Evolutionary conservation across 2,329 filamentous ascomycete species (phyloP), one percentile per base, ranked within the genome.

Genomic region (Colletotrichum higginsianum): DNA sequence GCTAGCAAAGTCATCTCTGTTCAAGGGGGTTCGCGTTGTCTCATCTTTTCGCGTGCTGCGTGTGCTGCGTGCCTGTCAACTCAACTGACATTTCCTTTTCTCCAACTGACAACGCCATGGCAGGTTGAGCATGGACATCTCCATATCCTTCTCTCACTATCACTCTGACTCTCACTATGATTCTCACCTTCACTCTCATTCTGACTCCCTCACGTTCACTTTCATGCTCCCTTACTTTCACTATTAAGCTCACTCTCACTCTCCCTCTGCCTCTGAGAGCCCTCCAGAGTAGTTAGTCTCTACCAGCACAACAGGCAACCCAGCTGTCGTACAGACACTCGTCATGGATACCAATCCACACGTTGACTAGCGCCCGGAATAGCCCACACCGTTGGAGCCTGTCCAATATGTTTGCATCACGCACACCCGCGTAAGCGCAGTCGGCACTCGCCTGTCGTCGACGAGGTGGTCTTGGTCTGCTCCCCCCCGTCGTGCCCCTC

Each of bases 361-460:
- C 15, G 21, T 35, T 18, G 8, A 16, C 40, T 21, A 52, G 60
- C 35, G 21, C 35, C 46, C 26, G 46, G 15, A 26, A 30, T 49
- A 44, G 9, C 35, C 49, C 38, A 62, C 61, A 47, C 9, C 6
- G 7, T 44, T 40, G 30, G 26, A 26, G n/a, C 21, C 16, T 52
- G 35, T 53, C 49, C 49, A 46, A 35, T 46, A 53, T 55, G 46
- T 61, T 49, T 18, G 18, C 12, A 53, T 44, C 50, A 52, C 55
- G 49, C 65, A 30, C 58, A 38, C 56, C 46, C 30, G 58, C 68
- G 58, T 68, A 68, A 63, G 53, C 60, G 44, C 58, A 68, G 52
- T 63, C 52, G 68, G 64, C 52, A 71, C 64, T 71, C 57, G 58
- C 58, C 65, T 42, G 61, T 60, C 23, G 44, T 58, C 50, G 44